Conservation (phyloP, 208 protist species). For the Blechomonas ayalai region DNA sequence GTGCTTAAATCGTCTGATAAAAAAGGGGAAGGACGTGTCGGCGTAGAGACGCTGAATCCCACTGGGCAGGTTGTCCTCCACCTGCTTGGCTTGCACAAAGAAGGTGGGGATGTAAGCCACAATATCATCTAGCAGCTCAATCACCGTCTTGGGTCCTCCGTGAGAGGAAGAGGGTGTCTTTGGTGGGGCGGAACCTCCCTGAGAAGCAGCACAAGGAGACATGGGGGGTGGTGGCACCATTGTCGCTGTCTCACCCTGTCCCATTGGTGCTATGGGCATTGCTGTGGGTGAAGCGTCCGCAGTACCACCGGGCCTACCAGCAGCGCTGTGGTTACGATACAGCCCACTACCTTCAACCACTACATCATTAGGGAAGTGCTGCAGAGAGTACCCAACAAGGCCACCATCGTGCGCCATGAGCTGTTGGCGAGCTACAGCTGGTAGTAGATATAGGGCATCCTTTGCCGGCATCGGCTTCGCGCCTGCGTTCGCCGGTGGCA, state of each 20-base stretch:
- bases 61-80: slow-evolving; percentile 38
- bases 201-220: no score
- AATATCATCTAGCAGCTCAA: slow-evolving; percentile 54
- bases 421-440: slow-evolving; percentile 10
- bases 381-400: slow-evolving; percentile 3
- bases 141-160: slow-evolving; percentile 5
- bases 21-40: slow-evolving; percentile 46
- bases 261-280: slow-evolving; percentile 1
- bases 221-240: no score
- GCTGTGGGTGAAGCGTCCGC: neutral
- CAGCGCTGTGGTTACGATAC: slow-evolving; percentile 1
- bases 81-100: slow-evolving; percentile 42
- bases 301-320: neutral
- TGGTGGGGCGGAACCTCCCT: no score
- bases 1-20: slow-evolving; percentile 63
- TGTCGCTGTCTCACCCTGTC: neutral
- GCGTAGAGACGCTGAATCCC: slow-evolving; percentile 40
- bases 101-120: slow-evolving; percentile 80
- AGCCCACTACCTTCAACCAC: slow-evolving; percentile 11
- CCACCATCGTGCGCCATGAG: slow-evolving; percentile 16
- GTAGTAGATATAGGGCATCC: slow-evolving; percentile 8
- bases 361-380: slow-evolving; percentile 17
- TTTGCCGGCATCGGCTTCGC: slow-evolving; percentile 12
- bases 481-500: slow-evolving; percentile 15
- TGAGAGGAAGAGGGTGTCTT: no score